phyloP scores from a whole-genome alignment of 192 early-diverging fungal species.

The Coemansia erecta region DNA sequence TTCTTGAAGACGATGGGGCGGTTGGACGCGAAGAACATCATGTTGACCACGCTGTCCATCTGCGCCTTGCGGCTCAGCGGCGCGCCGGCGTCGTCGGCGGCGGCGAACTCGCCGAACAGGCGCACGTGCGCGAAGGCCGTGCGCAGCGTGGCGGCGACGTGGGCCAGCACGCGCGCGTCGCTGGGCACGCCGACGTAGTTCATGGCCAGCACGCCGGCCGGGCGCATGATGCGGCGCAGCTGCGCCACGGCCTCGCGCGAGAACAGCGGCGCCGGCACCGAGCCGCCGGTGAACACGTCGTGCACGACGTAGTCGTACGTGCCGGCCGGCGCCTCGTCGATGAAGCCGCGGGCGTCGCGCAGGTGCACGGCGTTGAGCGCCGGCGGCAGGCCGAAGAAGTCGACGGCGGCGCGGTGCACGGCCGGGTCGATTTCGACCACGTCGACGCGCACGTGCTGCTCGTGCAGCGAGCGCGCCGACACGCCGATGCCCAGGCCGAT shows the following conservation, averaged over 20 bases:
- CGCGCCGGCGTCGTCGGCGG: conserved; percentile 31
- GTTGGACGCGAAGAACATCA: conserved; percentile 64
- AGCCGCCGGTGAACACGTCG: conserved; percentile 93
- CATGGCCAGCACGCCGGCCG: conserved; percentile 78
- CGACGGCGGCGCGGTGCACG: conserved; percentile 64
- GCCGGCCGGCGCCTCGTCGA: conserved; percentile 55
- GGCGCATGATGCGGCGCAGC: conserved; percentile 65
- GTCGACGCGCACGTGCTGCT: conserved; percentile 63
- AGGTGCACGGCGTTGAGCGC: conserved; percentile 57
- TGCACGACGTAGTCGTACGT: conserved; percentile 85
- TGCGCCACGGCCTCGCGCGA: conserved; percentile 67
- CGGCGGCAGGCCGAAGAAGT: conserved; percentile 66
- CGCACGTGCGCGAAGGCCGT: conserved; percentile 65
- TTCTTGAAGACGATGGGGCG: conserved; percentile 51
- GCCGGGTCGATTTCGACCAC: conserved; percentile 83
- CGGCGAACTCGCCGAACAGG: conserved; percentile 61
- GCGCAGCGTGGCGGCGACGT: conserved; percentile 63
- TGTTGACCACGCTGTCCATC: conserved; percentile 58
- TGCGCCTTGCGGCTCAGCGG: not conserved
- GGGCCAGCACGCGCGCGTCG: conserved; percentile 56
- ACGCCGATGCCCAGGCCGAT: conserved; percentile 83
- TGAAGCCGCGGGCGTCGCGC: conserved; percentile 72
- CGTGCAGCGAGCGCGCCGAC: conserved; percentile 63
- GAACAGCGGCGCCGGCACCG: conserved; percentile 70
- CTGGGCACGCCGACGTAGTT: conserved; percentile 73